Percentiles rank a stretch among this genome's conserved stretches.
Conservation (phyloP, 306 rosid species). For the Sphenostylis stenocarpa region DNA sequence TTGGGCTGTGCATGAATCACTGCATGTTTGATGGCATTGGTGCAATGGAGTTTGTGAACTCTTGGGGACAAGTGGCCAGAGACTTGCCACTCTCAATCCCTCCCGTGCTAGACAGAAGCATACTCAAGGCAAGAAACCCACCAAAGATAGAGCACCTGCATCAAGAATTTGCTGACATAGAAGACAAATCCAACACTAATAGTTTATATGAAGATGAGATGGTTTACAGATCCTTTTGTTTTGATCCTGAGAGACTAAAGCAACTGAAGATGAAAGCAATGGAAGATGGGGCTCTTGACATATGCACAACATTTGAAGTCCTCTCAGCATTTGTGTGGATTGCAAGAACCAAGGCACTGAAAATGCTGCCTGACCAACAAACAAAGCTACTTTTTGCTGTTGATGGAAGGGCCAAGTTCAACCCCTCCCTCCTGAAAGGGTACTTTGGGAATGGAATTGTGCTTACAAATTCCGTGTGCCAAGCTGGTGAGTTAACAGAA, state of each 20-base stretch:
- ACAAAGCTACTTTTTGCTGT: conserved; percentile 93
- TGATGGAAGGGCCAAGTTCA: conserved; percentile 69
- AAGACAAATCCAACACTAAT: conserved; percentile 58
- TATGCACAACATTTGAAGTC: conserved; percentile 76
- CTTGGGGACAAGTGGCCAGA: conserved; percentile 86
- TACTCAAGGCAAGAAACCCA: conserved; percentile 60
- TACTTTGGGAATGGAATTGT: conserved; percentile 83
- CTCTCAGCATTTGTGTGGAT: conserved; percentile 92
- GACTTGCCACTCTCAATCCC: conserved; percentile 57
- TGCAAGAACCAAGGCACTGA: conserved; percentile 70
- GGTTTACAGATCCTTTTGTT: conserved; percentile 71
- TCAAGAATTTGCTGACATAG: conserved; percentile 77
- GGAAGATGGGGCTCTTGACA: conserved; percentile 60
- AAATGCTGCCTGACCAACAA: conserved; percentile 58
- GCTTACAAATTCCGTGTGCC: conserved; percentile 61
- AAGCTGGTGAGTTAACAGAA: conserved; percentile 64
- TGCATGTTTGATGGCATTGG: conserved; percentile 87
- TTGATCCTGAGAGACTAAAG: conserved; percentile 66
- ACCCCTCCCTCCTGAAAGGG: conserved; percentile 77
- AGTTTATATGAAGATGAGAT: conserved; percentile 60
- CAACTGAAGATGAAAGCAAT: conserved; percentile 59
- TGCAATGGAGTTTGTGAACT: conserved; percentile 84
- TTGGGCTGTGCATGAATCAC: conserved; percentile 83
- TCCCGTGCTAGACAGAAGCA: conserved; percentile 67
- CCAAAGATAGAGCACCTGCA: conserved; percentile 62